These are phyloP conservation scores for Colletotrichum destructivum DNA, from an alignment of 2,329 filamentous ascomycete genomes.

Conservation along the genomic window DNA sequence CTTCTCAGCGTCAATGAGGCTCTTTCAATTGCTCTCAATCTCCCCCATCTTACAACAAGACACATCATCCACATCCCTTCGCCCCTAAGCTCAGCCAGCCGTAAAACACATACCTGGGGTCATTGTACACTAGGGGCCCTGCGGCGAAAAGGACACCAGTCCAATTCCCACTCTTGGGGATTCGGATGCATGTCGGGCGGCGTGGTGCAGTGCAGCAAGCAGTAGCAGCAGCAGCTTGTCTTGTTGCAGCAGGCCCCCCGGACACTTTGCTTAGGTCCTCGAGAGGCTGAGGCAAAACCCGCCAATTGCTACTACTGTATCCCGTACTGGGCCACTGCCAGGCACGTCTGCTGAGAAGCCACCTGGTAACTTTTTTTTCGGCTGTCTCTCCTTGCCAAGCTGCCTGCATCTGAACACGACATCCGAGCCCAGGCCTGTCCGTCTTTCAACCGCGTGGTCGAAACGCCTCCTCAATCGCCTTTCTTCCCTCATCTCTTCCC, in stretches of 20 bases:
- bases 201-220: constrained; percentile 21
- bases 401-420: constrained; percentile 41
- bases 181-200: constrained; percentile 35
- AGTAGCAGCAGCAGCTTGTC: constrained; percentile 10
- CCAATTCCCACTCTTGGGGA: constrained; percentile 27
- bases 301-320: constrained; percentile 28
- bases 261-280: not conserved
- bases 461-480: constrained; percentile 41
- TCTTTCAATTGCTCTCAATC: not conserved
- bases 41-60: constrained; percentile 4
- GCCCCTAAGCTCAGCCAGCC: constrained; percentile 26
- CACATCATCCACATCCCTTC: constrained; percentile 3
- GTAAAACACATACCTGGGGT: constrained; percentile 30
- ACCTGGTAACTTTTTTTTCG: constrained; percentile 42
- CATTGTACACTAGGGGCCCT: not conserved
- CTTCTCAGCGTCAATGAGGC: not conserved
- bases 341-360: constrained; percentile 45
- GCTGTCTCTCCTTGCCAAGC: constrained; percentile 38
- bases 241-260: constrained; percentile 26
- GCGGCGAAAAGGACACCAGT: constrained; percentile 28
- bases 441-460: constrained; percentile 40
- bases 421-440: constrained; percentile 14
- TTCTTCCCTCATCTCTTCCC: constrained; percentile 39
- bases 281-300: constrained; percentile 10
- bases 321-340: constrained; percentile 40